Percentiles rank a stretch among this genome's conserved stretches.
phyloP scores from a whole-genome alignment of 768 basidiomycete species.

The Dentipellis sp. region DNA sequence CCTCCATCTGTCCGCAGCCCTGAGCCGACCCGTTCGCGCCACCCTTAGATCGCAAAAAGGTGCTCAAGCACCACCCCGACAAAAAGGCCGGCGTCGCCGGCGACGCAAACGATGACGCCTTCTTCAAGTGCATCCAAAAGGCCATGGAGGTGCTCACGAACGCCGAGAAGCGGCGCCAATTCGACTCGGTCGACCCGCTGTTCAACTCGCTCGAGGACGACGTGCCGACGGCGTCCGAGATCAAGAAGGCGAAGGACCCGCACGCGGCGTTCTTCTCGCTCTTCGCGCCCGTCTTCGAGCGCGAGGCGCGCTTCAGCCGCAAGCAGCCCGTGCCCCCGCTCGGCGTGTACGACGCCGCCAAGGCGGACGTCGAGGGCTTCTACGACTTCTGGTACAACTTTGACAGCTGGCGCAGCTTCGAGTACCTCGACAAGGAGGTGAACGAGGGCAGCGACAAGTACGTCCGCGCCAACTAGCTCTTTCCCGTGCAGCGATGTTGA shows the following conservation, averaged over 20 bases:
- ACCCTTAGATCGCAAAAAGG: slow-evolving; percentile 83
- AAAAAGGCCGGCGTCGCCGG: slow-evolving; percentile 74
- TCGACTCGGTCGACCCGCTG: slow-evolving; percentile 89
- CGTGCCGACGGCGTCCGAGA: slow-evolving; percentile 53
- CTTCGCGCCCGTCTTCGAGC: slow-evolving; percentile 78
- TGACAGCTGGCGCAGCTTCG: slow-evolving; percentile 96
- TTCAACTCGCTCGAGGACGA: slow-evolving; percentile 71
- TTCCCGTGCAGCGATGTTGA: neutral
- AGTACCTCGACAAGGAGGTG: slow-evolving; percentile 96
- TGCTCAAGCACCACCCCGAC: slow-evolving; percentile 95
- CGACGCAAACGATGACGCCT: slow-evolving; percentile 90
- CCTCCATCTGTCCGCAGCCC: neutral
- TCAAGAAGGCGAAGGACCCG: slow-evolving; percentile 39
- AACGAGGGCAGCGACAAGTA: slow-evolving; percentile 96
- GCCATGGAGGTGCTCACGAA: slow-evolving; percentile 91
- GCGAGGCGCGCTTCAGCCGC: slow-evolving; percentile 90
- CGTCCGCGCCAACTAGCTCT: slow-evolving; percentile 18
- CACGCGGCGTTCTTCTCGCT: slow-evolving; percentile 61
- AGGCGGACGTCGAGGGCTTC: slow-evolving; percentile 82
- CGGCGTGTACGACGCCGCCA: slow-evolving; percentile 60
- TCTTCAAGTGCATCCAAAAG: slow-evolving; percentile 99
- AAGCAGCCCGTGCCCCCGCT: slow-evolving; percentile 75
- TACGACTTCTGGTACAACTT: slow-evolving; percentile 99
- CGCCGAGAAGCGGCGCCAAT: slow-evolving; percentile 83
- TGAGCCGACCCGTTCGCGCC: neutral